Percentiles rank a stretch among this genome's conserved stretches.
Conservation (phyloP, 2,329 filamentous ascomycete species). For the Cladorrhinum sp. region DNA sequence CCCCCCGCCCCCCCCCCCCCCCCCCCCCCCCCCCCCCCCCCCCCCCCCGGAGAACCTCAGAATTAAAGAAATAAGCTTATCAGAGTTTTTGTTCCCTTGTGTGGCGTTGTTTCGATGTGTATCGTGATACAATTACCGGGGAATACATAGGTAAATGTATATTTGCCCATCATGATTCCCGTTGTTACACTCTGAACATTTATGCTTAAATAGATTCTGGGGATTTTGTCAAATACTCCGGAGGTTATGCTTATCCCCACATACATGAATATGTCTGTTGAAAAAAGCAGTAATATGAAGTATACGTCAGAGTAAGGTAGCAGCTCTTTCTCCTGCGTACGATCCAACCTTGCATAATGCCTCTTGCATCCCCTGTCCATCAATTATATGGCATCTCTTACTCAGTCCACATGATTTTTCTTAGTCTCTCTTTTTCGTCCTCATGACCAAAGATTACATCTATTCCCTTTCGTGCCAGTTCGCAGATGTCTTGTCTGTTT, state of each 20-base stretch:
- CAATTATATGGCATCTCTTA: not conserved
- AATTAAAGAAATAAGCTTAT: not conserved
- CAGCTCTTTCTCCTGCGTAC: too few species aligned
- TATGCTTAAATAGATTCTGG: not conserved
- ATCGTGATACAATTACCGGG: not conserved
- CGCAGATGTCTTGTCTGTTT: constrained; percentile 42
- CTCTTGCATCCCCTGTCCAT: too few species aligned
- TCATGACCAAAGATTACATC: constrained; percentile 65
- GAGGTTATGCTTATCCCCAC: too few species aligned
- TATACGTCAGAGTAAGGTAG: too few species aligned
- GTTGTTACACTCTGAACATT: not conserved
- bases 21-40: too few species aligned
- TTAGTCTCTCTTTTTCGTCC: constrained; percentile 57
- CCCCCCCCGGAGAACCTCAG: too few species aligned
- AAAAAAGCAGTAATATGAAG: too few species aligned
- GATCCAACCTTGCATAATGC: too few species aligned
- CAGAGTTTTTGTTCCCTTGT: not conserved
- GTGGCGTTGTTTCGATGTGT: not conserved
- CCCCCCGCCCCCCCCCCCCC: too few species aligned
- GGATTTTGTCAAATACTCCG: too few species aligned
- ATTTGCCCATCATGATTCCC: not conserved
- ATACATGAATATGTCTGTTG: too few species aligned
- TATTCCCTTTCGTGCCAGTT: constrained; percentile 59
- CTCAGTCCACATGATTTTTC: constrained; percentile 27
- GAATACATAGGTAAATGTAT: not conserved